Evolutionary conservation across 768 basidiomycete genomes (phyloP).

Genomic region (Auricularia sp.): DNA sequence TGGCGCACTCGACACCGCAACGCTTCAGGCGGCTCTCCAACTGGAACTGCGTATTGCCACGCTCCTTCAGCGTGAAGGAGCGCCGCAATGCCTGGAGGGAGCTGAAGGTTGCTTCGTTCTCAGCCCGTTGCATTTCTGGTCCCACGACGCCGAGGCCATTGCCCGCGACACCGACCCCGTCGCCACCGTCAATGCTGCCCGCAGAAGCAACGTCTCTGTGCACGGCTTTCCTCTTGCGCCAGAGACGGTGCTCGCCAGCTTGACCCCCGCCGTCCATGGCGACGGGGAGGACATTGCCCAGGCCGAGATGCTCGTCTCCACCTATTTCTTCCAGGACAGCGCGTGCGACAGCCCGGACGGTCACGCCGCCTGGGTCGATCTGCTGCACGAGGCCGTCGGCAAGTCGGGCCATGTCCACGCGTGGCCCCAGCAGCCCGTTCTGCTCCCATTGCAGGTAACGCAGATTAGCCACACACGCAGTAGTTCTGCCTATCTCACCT

Average conservation of each 20-base stretch:
- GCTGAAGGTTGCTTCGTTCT: conserved; percentile 55
- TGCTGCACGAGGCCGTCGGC: conserved; percentile 35
- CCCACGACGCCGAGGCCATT: conserved; percentile 46
- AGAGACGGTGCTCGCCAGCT: conserved; percentile 68
- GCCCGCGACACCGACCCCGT: conserved; percentile 43
- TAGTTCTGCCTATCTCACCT: conserved; percentile 5
- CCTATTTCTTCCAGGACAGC: conserved; percentile 72
- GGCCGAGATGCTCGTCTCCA: conserved; percentile 65
- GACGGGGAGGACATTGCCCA: conserved; percentile 41
- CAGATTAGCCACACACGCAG: neutral
- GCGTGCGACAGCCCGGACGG: conserved; percentile 56
- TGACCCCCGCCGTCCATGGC: conserved; percentile 45
- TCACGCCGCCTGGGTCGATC: conserved; percentile 54
- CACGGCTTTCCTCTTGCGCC: conserved; percentile 57
- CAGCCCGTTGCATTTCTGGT: conserved; percentile 71
- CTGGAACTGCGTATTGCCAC: conserved; percentile 52
- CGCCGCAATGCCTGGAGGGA: conserved; percentile 29
- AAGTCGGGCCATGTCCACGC: conserved; percentile 28
- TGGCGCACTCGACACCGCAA: conserved; percentile 49
- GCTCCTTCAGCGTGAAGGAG: conserved; percentile 7
- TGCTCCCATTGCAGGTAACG: conserved; percentile 38
- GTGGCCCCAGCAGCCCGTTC: conserved; percentile 32
- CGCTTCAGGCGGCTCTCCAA: conserved; percentile 52
- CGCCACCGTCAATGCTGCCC: conserved; percentile 41
- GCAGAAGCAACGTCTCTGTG: conserved; percentile 40